Evolutionary conservation across 495 filamentous ascomycete genomes (phyloP), one percentile per base, ranked within the genome.

Genomic region (Lindgomyces ingoldianus): DNA sequence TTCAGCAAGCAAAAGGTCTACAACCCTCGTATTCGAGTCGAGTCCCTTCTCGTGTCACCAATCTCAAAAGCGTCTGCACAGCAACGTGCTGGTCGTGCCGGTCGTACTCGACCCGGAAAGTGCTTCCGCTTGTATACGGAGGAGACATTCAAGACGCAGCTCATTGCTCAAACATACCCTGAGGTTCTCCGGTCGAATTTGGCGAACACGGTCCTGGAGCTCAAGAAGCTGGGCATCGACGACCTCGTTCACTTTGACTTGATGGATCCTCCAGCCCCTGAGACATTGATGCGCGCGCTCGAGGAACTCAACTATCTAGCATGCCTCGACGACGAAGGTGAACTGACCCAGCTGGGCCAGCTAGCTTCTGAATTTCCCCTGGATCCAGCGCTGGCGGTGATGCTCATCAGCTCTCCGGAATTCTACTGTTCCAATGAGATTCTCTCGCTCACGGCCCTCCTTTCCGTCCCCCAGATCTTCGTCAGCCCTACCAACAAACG

Each of bases 1-100:
- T 99, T 99, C 79, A 96, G 90, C 74, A 99, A 99, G 81, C 95
- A 99, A 74, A 99, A 99, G 78, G 92, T 99, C 65, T 99, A 98
- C 82, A 96, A 98, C 72, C 93, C 95, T 24, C 87, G 95, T 55
- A 90, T 96, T 58, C 89, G 95, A 72, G 93, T 98, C 42, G 95
- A 99, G 75, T 98, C 95, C 0, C 80, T 99, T 1, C 80, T 99
- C 4, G 93, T 99, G 4, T 96, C 95, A 12, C 90, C 95, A 3
- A 98, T 98, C 56, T 97, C 93, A 30, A 96, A 96, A 77, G 95
- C 95, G 12, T 98, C 94, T n/a, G 95, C 95, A 0, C 92, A 97
- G 68, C 95, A 99, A 76, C 82, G 95, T 77, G 95, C 95, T 68
- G 94, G 94, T 87, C 91, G 94, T 88, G 94, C 94, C 18, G 94